phyloP scores from a whole-genome alignment of 1,139 yeast species.

The Nakaseomyces uthaithaninus region DNA sequence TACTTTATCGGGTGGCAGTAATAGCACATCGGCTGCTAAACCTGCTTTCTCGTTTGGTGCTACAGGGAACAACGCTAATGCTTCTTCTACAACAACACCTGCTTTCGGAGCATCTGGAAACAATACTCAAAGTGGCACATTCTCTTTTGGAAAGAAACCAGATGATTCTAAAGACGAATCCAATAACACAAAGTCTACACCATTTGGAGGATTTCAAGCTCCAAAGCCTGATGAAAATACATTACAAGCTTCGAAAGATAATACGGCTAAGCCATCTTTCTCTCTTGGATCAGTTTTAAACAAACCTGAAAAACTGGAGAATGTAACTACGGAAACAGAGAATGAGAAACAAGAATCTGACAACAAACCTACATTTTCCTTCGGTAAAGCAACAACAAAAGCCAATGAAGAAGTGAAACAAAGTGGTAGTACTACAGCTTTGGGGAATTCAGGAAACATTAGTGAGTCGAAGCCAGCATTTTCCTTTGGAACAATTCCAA shows the following conservation, averaged over 20 bases:
- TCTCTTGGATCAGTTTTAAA: too few relatives aligned
- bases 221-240: conserved; percentile 14
- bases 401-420: too few relatives aligned
- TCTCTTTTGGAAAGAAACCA: conserved; percentile 11
- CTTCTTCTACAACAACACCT: neutral
- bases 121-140: neutral
- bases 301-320: too few relatives aligned
- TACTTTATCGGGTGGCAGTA: conserved; percentile 4
- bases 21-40: conserved; percentile 3
- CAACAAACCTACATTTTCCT: too few relatives aligned
- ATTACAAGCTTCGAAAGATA: conserved; percentile 7
- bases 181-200: conserved; percentile 8
- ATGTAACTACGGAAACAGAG: too few relatives aligned
- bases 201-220: conserved; percentile 3
- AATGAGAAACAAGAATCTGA: too few relatives aligned
- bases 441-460: too few relatives aligned
- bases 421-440: too few relatives aligned
- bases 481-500: conserved; percentile 30
- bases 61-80: conserved; percentile 10
- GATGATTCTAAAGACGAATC: conserved; percentile 17
- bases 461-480: conserved; percentile 25
- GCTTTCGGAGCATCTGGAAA: neutral
- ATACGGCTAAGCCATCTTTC: conserved; percentile 16
- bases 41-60: conserved; percentile 13
- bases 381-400: conserved; percentile 7